Evolutionary conservation across 2,329 filamentous ascomycete species (phyloP).

Genomic region (Fusarium sulawesiense): DNA sequence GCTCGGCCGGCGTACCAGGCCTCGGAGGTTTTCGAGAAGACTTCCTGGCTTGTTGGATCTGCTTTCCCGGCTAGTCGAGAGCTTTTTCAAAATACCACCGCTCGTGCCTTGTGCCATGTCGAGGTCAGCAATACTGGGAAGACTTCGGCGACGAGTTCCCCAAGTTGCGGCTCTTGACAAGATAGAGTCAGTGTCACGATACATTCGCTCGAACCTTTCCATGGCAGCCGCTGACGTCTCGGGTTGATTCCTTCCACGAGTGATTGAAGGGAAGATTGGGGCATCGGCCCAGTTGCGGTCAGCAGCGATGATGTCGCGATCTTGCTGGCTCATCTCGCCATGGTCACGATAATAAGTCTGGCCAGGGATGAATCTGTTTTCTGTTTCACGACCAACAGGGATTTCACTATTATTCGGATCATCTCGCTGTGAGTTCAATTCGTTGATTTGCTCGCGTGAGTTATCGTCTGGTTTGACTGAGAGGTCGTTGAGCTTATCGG

Average conservation of each 20-base stretch:
- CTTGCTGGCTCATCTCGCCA: conserved; percentile 57
- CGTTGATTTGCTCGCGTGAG: conserved; percentile 35
- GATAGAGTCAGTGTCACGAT: conserved; percentile 67
- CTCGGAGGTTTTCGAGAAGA: conserved; percentile 62
- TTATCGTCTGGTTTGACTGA: conserved; percentile 44
- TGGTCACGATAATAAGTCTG: conserved; percentile 62
- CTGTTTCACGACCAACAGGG: conserved; percentile 59
- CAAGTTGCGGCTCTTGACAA: conserved; percentile 74
- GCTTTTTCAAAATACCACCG: conserved; percentile 72
- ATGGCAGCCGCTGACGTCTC: conserved; percentile 66
- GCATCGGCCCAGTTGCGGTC: conserved; percentile 62
- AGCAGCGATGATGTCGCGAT: conserved; percentile 62
- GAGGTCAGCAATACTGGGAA: conserved; percentile 69
- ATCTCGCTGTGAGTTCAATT: conserved; percentile 40
- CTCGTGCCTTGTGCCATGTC: conserved; percentile 66
- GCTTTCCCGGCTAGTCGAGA: conserved; percentile 64
- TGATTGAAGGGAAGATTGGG: conserved; percentile 61
- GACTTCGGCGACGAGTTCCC: conserved; percentile 74
- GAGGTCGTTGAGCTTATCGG: conserved; percentile 48
- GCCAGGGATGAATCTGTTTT: conserved; percentile 61
- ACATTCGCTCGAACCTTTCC: conserved; percentile 62
- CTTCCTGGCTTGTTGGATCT: conserved; percentile 60
- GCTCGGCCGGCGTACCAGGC: conserved; percentile 64
- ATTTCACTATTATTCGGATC: conserved; percentile 55
- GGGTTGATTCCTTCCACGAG: conserved; percentile 56